phyloP scores from a whole-genome alignment of 2,329 filamentous ascomycete species.

The Trichoderma citrinoviride region DNA sequence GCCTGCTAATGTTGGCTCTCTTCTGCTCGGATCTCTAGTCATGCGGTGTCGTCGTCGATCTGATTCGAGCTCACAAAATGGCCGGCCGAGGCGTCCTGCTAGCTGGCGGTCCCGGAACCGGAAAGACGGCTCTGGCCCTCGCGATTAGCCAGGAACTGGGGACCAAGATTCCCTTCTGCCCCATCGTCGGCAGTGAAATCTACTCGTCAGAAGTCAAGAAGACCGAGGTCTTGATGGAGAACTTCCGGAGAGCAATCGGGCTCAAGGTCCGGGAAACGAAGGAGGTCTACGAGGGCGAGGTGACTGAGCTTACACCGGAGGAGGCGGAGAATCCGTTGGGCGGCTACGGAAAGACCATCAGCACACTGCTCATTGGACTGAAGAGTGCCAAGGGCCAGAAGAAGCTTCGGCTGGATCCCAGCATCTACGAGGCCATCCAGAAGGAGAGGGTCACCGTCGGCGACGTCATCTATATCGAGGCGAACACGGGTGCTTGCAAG shows the following conservation, averaged over 20 bases:
- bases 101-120: constrained; percentile 90
- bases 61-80: constrained; percentile 97
- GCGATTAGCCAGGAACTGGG: constrained; percentile 96
- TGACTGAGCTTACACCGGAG: constrained; percentile 94
- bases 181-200: constrained; percentile 96
- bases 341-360: constrained; percentile 96
- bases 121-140: constrained; percentile 93
- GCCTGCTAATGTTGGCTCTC: background rate
- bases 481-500: constrained; percentile 97
- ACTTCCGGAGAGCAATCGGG: constrained; percentile 94
- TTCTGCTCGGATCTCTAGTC: constrained; percentile 55
- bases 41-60: constrained; percentile 90
- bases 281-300: constrained; percentile 98
- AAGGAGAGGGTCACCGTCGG: constrained; percentile 95
- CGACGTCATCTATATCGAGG: constrained; percentile 98
- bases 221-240: constrained; percentile 98
- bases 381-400: constrained; percentile 97
- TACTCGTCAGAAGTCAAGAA: constrained; percentile 99
- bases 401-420: constrained; percentile 93
- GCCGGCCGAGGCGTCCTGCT: constrained; percentile 89
- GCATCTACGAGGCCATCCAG: constrained; percentile 98
- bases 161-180: constrained; percentile 97
- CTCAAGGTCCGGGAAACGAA: constrained; percentile 97
- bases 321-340: constrained; percentile 97
- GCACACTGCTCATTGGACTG: constrained; percentile 87